Evolutionary conservation across 2,329 filamentous ascomycete genomes (phyloP).

Genomic region (Fusarium burgessii): DNA sequence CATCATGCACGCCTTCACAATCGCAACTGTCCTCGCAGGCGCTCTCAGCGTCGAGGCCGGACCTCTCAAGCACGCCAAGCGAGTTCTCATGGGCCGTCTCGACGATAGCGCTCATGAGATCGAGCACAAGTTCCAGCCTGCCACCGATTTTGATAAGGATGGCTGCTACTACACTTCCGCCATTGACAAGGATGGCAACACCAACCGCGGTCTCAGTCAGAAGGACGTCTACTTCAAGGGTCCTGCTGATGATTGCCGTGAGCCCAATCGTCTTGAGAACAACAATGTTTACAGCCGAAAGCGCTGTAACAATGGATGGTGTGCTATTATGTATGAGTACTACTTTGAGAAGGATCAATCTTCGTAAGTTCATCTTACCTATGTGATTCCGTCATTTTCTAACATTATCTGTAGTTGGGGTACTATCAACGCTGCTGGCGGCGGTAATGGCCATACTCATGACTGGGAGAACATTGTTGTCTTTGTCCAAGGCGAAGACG

Average conservation of each 20-base stretch:
- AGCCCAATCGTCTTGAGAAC: constrained; percentile 44
- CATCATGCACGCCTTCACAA: constrained; percentile 8
- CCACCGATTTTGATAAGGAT: constrained; percentile 55
- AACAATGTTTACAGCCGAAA: constrained; percentile 48
- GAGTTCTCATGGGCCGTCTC: constrained; percentile 17
- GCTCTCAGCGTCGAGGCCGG: constrained; percentile 14
- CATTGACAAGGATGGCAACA: constrained; percentile 53
- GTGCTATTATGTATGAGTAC: constrained; percentile 48
- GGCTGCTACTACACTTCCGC: constrained; percentile 61
- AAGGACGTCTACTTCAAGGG: constrained; percentile 17
- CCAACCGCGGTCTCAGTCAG: constrained; percentile 35
- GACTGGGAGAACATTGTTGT: constrained; percentile 35
- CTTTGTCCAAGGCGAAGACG: constrained; percentile 25
- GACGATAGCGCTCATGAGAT: constrained; percentile 47
- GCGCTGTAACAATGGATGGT: constrained; percentile 51
- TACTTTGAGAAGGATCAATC: constrained; percentile 29
- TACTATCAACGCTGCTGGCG: neutral
- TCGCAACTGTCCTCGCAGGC: neutral
- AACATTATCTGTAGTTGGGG: neutral
- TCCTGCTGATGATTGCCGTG: constrained; percentile 41
- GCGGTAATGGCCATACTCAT: constrained; percentile 20
- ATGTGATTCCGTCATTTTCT: accelerated
- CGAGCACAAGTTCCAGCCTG: constrained; percentile 54
- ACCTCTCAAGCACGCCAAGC: constrained; percentile 12
- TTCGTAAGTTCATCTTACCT: neutral